A percentile compares a stretch with the other conserved stretches of the same genome.
These are phyloP conservation scores for Aspergillus neotritici DNA, from an alignment of 2,329 filamentous ascomycete species.

Conservation along the genomic window DNA sequence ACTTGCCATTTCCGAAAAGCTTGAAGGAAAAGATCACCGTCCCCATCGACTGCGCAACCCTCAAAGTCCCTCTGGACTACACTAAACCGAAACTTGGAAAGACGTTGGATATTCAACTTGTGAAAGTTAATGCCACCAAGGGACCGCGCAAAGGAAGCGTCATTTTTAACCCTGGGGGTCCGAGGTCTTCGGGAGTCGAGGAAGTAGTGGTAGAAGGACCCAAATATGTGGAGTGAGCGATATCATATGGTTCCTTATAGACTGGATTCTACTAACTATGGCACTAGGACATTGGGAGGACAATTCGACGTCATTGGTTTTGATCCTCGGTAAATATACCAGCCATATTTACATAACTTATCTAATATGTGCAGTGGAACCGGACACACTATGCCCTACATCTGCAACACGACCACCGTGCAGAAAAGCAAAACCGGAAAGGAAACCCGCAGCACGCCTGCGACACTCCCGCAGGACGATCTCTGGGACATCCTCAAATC, in stretches of 20 bases:
- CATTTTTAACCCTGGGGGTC: conserved; percentile 3
- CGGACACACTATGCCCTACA: not conserved
- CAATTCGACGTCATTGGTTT: conserved; percentile 3
- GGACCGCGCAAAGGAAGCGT: not conserved
- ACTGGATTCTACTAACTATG: too few species aligned
- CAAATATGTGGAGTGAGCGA: not conserved
- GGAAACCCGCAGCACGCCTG: not conserved
- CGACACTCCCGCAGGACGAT: not conserved
- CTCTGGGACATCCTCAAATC: not conserved
- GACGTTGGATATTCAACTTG: not conserved
- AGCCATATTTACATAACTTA: not conserved
- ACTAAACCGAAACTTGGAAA: not conserved
- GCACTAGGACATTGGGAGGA: not conserved
- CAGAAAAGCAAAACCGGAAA: not conserved
- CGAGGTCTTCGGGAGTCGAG: not conserved
- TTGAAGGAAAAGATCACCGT: not conserved
- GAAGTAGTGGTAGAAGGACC: conserved; percentile 1
- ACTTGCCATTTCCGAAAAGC: not conserved
- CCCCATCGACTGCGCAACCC: conserved; percentile 1
- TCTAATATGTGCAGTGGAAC: not conserved
- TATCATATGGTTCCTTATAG: not conserved
- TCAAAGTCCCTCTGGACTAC: conserved; percentile 4
- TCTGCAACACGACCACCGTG: not conserved
- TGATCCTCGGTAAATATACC: conserved; percentile 1
- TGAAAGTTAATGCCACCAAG: conserved; percentile 1